Evolutionary conservation across 139 green algal species (phyloP).

Genomic region (Picochlorum sp.): DNA sequence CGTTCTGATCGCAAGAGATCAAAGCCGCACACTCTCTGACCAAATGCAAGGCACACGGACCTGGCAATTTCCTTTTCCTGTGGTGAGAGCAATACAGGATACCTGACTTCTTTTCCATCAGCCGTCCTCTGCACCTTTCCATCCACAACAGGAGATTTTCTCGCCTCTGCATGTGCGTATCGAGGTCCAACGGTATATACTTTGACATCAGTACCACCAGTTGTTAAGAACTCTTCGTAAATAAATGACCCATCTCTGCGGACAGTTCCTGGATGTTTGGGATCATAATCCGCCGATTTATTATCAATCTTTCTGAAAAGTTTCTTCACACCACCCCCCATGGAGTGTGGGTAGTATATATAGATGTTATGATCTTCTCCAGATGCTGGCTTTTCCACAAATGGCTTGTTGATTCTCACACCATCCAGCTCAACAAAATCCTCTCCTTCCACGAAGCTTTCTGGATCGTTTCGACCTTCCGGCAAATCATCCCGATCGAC

Average conservation of each 20-base stretch:
- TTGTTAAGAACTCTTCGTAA: slow-evolving; percentile 95
- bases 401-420: slow-evolving; percentile 85
- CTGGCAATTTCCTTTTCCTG: slow-evolving; percentile 91
- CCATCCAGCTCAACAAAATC: slow-evolving; percentile 78
- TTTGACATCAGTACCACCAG: slow-evolving; percentile 97
- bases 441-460: slow-evolving; percentile 77
- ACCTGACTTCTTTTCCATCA: slow-evolving; percentile 86
- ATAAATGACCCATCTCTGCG: slow-evolving; percentile 88
- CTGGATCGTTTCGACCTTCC: slow-evolving; percentile 16
- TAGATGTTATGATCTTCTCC: slow-evolving; percentile 95
- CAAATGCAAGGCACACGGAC: slow-evolving; percentile 89
- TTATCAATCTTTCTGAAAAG: slow-evolving; percentile 94
- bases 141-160: slow-evolving; percentile 95
- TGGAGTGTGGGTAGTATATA: slow-evolving; percentile 96
- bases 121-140: slow-evolving; percentile 75
- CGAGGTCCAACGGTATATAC: slow-evolving; percentile 83
- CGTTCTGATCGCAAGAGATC: slow-evolving; percentile 80
- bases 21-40: slow-evolving; percentile 92
- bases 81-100: slow-evolving; percentile 83
- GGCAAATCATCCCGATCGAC: slow-evolving; percentile 64
- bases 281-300: slow-evolving; percentile 71
- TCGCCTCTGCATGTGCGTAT: slow-evolving; percentile 93
- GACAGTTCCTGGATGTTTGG: slow-evolving; percentile 67
- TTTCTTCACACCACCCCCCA: slow-evolving; percentile 94
- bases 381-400: slow-evolving; percentile 95